Evolutionary conservation across 306 rosid genomes (phyloP), one percentile per base, ranked within the genome.

Genomic region (Delonix regia): DNA sequence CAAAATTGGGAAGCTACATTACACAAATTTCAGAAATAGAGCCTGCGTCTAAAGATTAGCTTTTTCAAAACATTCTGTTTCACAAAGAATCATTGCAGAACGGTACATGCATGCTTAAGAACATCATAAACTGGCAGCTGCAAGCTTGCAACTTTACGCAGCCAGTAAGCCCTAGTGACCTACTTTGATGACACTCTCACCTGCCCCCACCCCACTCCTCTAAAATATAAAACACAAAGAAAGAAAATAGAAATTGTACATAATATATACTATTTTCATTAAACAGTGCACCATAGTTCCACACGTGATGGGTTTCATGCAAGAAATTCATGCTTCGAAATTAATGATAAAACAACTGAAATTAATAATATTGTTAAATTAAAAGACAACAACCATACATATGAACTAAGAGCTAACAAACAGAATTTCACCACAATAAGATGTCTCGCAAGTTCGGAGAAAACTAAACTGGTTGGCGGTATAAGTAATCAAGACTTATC

Each of bases 121-220:
- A 84, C 83, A 80, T 80, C 69, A 8, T 28, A 61, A 67, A 39
- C 39, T 28, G 49, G 86, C 55, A 81, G 70, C 62, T 12, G n/a
- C 73, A 47, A 14, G 41, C 11, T 42, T 30, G 21, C 67, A 41
- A 71, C 78, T 64, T 34, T 65, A 72, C 48, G 47, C 25, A 56
- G 57, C 84, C 63, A 83, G 68, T 24, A 41, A 56, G 9, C 63
- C 53, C 18, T 45, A 61, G n/a, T 9, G 38, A 59, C 45, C 69
- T 64, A 47, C 34, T 39, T 48, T 11, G 36, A 49, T 41, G 30
- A 42, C 25, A 73, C 24, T 8, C 28, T 10, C 52, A 14, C 30
- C 45, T 71, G 75, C 42, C 33, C n/a, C n/a, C n/a, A n/a, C n/a
- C n/a, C n/a, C n/a, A n/a, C n/a, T n/a, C n/a, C n/a, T n/a, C n/a